These are phyloP conservation scores for Tricholoma saponaceum DNA, from an alignment of 768 basidiomycete species.

Conservation along the genomic window DNA sequence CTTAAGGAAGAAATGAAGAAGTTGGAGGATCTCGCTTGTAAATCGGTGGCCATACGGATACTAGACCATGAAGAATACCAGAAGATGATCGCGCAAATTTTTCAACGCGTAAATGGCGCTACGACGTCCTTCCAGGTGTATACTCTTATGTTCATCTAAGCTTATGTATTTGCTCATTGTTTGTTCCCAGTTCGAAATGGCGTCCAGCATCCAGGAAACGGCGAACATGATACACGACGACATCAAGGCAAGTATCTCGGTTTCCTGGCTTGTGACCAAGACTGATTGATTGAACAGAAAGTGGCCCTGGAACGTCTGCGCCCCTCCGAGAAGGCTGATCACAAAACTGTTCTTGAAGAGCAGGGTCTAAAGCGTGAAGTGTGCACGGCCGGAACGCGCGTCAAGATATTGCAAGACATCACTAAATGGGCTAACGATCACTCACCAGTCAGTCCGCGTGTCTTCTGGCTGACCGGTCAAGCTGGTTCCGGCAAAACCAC, in stretches of 20 bases:
- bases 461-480: conserved; percentile 5
- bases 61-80: neutral
- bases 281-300: neutral
- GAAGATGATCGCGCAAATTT: neutral
- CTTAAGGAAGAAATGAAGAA: neutral
- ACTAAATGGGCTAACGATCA: conserved; percentile 19
- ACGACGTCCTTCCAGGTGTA: neutral
- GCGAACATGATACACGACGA: neutral
- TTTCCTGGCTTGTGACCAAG: neutral
- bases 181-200: neutral
- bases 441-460: conserved; percentile 9
- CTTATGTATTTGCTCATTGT: neutral
- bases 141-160: neutral
- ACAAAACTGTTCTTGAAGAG: neutral
- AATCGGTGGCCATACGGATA: neutral
- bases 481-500: conserved; percentile 18
- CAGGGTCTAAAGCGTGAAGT: neutral
- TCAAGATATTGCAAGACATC: conserved; percentile 16
- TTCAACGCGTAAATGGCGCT: neutral
- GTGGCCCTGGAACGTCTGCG: neutral
- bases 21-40: neutral
- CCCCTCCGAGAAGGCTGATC: neutral
- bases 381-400: conserved; percentile 24
- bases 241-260: neutral
- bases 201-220: neutral